Evolutionary conservation across 2,329 filamentous ascomycete genomes (phyloP).

Genomic region (Diaporthe eres): DNA sequence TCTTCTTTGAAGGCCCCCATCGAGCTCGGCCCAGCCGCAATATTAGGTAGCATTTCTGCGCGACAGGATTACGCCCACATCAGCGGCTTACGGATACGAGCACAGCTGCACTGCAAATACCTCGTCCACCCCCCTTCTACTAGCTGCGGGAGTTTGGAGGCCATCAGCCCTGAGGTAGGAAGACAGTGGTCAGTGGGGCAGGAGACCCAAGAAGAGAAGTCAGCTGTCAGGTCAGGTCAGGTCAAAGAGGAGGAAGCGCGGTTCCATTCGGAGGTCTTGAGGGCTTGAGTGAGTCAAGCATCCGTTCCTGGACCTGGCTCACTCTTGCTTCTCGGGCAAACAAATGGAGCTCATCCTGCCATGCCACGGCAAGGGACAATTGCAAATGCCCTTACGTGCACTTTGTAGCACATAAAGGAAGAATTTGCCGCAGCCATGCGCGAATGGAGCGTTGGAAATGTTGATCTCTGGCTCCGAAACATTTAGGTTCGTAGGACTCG

Average conservation of each 20-base stretch:
- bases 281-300: conserved; percentile 7
- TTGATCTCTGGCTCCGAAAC: conserved; percentile 14
- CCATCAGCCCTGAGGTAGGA: conserved; percentile 10
- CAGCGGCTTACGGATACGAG: conserved; percentile 30
- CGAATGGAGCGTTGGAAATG: neutral
- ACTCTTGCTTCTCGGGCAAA: too few species aligned
- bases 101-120: conserved; percentile 16
- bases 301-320: conserved; percentile 1
- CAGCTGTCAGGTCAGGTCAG: neutral
- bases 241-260: neutral
- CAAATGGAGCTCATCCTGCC: neutral
- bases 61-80: conserved; percentile 15
- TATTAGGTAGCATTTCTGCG: conserved; percentile 12
- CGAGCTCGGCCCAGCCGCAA: neutral
- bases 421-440: neutral
- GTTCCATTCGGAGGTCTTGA: neutral
- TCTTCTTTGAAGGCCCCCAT: conserved; percentile 6
- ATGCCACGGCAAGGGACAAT: neutral
- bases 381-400: neutral
- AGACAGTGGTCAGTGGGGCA: neutral
- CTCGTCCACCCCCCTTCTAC: neutral
- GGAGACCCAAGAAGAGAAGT: neutral
- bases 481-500: neutral
- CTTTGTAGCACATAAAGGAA: neutral
- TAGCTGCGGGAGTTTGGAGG: conserved; percentile 15